Conservation (phyloP, 1,284 basidiomycete species). For the Golubevia pallescens region DNA sequence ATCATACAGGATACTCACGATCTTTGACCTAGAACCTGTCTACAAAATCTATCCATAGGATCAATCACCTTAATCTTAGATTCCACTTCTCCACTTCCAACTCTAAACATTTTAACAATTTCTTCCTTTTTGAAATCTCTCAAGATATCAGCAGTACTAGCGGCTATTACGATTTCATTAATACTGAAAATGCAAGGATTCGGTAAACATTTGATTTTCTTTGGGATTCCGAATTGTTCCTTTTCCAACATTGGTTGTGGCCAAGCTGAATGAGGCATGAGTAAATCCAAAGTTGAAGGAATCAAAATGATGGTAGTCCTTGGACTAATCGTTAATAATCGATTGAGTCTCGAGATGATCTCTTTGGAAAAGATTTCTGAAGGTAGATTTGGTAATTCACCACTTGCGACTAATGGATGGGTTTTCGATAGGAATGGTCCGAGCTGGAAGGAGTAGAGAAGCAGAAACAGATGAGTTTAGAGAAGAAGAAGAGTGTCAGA, state of each 20-base stretch:
- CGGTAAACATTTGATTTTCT: constrained; percentile 78
- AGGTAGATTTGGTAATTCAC: constrained; percentile 75
- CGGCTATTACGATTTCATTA: constrained; percentile 81
- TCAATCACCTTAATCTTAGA: no score
- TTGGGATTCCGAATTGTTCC: constrained; percentile 65
- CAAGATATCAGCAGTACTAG: constrained; percentile 81
- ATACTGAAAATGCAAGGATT: constrained; percentile 85
- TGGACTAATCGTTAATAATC: constrained; percentile 73
- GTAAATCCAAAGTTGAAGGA: constrained; percentile 80
- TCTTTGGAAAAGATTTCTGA: constrained; percentile 74
- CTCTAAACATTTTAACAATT: constrained; percentile 75
- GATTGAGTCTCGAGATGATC: constrained; percentile 72
- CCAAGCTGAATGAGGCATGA: constrained; percentile 80
- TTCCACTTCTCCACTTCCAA: constrained; percentile 53
- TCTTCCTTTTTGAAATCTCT: constrained; percentile 89
- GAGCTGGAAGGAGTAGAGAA: constrained; percentile 68
- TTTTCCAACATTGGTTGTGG: constrained; percentile 79
- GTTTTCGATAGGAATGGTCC: constrained; percentile 85
- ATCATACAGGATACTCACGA: no score
- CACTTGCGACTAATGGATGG: constrained; percentile 76
- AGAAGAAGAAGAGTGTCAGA: not conserved
- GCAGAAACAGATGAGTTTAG: constrained; percentile 9
- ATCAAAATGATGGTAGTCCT: constrained; percentile 77
- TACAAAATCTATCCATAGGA: no score
- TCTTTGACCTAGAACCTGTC: no score